Evolutionary conservation across 2,329 filamentous ascomycete genomes (phyloP), one percentile per base, ranked within the genome.

Genomic region (Juglanconis oblonga): DNA sequence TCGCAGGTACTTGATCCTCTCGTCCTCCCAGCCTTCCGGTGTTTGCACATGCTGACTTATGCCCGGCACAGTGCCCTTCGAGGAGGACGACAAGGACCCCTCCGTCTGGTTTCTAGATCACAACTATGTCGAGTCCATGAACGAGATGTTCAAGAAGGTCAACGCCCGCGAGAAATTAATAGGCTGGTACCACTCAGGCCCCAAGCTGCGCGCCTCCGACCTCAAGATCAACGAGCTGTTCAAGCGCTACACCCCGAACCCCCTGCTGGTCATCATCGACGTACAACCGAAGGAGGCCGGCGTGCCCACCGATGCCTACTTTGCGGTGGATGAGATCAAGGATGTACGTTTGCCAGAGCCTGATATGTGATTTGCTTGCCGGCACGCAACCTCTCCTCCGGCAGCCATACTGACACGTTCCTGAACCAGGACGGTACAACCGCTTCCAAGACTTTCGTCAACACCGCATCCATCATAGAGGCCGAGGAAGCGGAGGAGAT

Each of bases 131-230:
- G 95, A 99, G 78, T 91, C 89, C 69, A 99, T 99, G 95, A 96
- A 95, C 79, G 95, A 98, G 77, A 99, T 99, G 95, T 99, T 99
- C 85, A 99, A 99, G 83, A 98, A 98, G 81, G 93, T 99, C 83
- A 99, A 99, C 80, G 95, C 95, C 63, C 84, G 91, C 65, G 95
- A 99, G 81, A 98, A 98, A 87, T 85, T 99, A 75, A 96, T 99
- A 83, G 95, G 95, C 72, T 99, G 95, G 95, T 99, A 99, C 77
- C 95, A 99, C 79, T 96, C 95, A 24, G 95, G 95, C 47, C 95
- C 95, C 44, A 99, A 98, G 83, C 83, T 99, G 71, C 88, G 95
- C 73, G 94, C 93, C 58, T 97, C 95, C 50, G 95, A 99, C 81
- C 81, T 99, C 67, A 91, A 98, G 80, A 97, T 99, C 88, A 99